Conservation (phyloP, 2,329 filamentous ascomycete species). For the Pseudogymnoascus sp. region DNA sequence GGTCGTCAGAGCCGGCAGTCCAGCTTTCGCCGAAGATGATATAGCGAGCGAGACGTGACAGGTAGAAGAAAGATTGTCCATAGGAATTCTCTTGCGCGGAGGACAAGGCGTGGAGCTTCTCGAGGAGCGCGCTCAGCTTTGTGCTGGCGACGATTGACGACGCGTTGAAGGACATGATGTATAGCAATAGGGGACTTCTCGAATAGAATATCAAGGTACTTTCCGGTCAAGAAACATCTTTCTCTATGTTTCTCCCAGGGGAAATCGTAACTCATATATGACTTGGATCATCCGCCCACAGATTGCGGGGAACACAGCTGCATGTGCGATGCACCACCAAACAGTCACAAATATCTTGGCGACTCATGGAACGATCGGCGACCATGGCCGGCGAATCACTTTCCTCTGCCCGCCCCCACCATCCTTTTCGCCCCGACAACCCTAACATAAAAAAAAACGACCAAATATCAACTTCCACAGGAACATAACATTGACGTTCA, state of each 20-base stretch:
- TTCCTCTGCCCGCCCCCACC: background rate
- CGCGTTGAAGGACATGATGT: slow-evolving; percentile 28
- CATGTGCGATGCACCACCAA: background rate
- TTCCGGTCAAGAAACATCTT: background rate
- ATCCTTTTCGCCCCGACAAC: background rate
- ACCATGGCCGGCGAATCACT: background rate
- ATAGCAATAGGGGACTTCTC: slow-evolving; percentile 10
- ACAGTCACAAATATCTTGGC: background rate
- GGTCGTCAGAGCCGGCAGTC: slow-evolving; percentile 27
- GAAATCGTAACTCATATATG: background rate
- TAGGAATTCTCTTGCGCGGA: slow-evolving; percentile 28
- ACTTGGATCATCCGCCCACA: background rate
- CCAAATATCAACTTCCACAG: background rate
- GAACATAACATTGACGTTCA: background rate
- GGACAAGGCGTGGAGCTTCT: slow-evolving; percentile 28
- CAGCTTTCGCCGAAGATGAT: slow-evolving; percentile 19
- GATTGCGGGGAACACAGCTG: slow-evolving; percentile 2
- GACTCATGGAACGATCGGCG: background rate
- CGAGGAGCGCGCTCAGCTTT: slow-evolving; percentile 21
- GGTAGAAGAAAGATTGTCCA: slow-evolving; percentile 3
- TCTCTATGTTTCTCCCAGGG: background rate
- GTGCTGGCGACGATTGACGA: background rate
- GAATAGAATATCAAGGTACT: background rate
- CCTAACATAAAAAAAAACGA: background rate
- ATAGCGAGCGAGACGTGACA: slow-evolving; percentile 18